Base-by-base conservation (phyloP, 2,329 filamentous ascomycete species). In the Helotiales sp. region DNA sequence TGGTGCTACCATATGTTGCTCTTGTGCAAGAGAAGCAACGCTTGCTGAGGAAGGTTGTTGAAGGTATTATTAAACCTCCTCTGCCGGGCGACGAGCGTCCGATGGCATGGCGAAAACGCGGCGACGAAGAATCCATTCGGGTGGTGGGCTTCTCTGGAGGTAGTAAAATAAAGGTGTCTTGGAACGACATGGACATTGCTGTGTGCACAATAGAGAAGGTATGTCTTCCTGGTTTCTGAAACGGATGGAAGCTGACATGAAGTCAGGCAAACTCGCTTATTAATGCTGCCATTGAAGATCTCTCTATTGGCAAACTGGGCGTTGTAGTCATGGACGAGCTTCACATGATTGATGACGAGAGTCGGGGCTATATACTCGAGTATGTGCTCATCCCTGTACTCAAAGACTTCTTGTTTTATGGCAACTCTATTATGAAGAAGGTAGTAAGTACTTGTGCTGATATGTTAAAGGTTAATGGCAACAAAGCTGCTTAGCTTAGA, bases 121-220 rank as follows among this genome's bases (percentile, higher is more conserved):
- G 80, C 49, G 77, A 84, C 56, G 80, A 86, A 56, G 81, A 82
- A 57, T 76, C 76, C 3, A 76, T 92, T 30, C 80, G 85, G 38
- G 84, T 92, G 1, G 82, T 86, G 19, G 88, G 88, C 0, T 91
- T 90, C 70, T 91, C 90, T 71, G 89, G 89, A 5, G 89, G 89
- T 4, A 88, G 84, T 66, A 89, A 85, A 47, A 78, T 85, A 27
- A 81, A 82, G 61, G 76, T 82, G 10, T 84, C 81, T 1, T 92
- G 89, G 88, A 77, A 80, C 25, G 88, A 92, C 67, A 88, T 90
- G 65, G 89, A 93, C 69, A 85, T 93, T 66, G 89, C 85, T 1
- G 82, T 92, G 38, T 92, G 89, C 74, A 92, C 89, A 1, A 86
- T 92, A 59, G 89, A 93, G 74, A 93, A 92, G 82, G 83, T 81